phyloP scores from a whole-genome alignment of 257 asterid genomes.

The Scutellaria minor region DNA sequence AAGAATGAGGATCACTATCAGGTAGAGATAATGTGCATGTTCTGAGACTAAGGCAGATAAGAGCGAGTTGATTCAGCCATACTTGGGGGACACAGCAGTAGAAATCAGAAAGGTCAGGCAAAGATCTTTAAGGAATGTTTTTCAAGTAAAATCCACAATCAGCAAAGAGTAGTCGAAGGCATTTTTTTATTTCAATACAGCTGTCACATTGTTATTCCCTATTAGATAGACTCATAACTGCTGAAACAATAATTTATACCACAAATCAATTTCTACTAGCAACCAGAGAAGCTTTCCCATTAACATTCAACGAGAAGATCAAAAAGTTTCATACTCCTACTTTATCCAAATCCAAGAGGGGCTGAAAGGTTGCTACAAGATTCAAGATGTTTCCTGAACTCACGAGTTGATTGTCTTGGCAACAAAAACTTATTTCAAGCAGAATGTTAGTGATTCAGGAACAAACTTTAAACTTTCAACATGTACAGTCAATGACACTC shows the following conservation, averaged over 20 bases:
- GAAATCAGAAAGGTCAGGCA: too few relatives aligned
- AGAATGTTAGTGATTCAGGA: background rate
- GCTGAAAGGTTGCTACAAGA: constrained; percentile 2
- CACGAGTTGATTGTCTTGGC: background rate
- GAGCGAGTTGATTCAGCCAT: background rate
- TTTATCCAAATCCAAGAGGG: constrained; percentile 6
- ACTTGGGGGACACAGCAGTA: too few relatives aligned
- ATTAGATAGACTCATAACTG: too few relatives aligned
- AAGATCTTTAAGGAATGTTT: too few relatives aligned
- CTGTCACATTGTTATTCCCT: too few relatives aligned
- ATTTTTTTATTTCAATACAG: too few relatives aligned
- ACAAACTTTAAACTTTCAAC: background rate
- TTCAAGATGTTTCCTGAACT: background rate
- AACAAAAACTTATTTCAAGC: background rate
- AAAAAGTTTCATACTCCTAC: background rate
- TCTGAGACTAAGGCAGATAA: background rate
- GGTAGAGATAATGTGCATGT: background rate
- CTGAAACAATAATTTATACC: background rate
- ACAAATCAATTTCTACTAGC: background rate
- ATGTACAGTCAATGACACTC: background rate
- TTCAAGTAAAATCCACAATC: too few relatives aligned
- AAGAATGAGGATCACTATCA: too few relatives aligned
- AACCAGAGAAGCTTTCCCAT: background rate
- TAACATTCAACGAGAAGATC: background rate
- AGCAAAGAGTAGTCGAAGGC: too few relatives aligned